Percentiles rank a stretch among this genome's conserved stretches.
Conservation (phyloP, 192 early-diverging fungal genomes). For the Backusella liffmaniae region DNA sequence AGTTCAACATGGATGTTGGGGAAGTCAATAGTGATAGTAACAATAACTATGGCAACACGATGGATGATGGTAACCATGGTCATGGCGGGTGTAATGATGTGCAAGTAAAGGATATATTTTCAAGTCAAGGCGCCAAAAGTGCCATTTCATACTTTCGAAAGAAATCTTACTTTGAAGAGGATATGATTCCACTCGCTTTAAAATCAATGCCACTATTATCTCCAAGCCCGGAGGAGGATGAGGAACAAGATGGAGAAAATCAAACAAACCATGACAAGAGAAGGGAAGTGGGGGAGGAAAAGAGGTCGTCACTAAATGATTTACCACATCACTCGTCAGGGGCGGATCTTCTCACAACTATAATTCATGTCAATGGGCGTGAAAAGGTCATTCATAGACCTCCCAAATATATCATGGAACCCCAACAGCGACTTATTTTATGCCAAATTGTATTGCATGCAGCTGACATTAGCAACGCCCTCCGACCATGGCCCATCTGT, state of each 20-base stretch:
- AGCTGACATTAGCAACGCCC: slow-evolving; percentile 88
- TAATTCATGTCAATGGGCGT: background rate
- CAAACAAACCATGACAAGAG: background rate
- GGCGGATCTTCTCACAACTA: background rate
- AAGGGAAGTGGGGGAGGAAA: background rate
- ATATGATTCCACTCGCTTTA: slow-evolving; percentile 12
- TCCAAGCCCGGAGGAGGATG: background rate
- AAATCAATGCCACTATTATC: background rate
- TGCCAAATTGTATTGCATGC: slow-evolving; percentile 79
- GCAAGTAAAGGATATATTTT: slow-evolving; percentile 15
- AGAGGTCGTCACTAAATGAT: background rate
- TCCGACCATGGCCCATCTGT: slow-evolving; percentile 81
- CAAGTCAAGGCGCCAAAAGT: slow-evolving; percentile 13
- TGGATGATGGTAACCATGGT: background rate
- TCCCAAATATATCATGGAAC: slow-evolving; percentile 27
- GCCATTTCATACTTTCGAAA: slow-evolving; percentile 14
- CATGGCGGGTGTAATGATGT: background rate
- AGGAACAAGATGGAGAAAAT: background rate
- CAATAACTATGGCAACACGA: background rate
- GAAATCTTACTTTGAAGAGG: slow-evolving; percentile 15
- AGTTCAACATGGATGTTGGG: background rate
- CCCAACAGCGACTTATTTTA: slow-evolving; percentile 58
- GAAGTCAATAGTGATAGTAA: background rate
- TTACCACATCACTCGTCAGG: background rate
- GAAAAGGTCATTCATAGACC: slow-evolving; percentile 5